Evolutionary conservation across 164 flowering plant genomes (phyloP), one percentile per base, ranked within the genome.

Genomic region (Annona cherimola): DNA sequence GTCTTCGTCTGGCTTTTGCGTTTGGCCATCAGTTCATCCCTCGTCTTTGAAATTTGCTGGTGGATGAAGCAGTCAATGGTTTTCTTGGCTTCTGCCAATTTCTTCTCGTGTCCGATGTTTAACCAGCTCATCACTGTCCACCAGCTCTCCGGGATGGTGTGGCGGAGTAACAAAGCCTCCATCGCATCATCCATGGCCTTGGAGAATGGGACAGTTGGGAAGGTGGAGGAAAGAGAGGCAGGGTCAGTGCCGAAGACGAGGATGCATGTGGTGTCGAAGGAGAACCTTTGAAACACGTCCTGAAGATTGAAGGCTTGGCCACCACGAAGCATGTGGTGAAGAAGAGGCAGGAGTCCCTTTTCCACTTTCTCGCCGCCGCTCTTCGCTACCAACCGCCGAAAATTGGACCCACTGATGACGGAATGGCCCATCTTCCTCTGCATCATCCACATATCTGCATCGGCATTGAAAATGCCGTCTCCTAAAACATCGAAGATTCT

Each of bases 391-490:
- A 70, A 62, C 11, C 9, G 42, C 1, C 71, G 68, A n/a, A 77
- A 71, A 1, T 67, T 71, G 39, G 45, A 68, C 1, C 65, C 55
- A 5, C 54, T 41, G 26, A 78, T 16, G 7, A 43, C 39, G 3
- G 35, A 39, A 41, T 71, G 73, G 8, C 44, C 64, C 72, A 59
- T 45, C 68, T 71, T 74, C 41, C 80, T 67, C 55, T 68, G 77
- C 9, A 40, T 40, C 35, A 59, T 44, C 77, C 80, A 78, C 7
- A 59, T 5, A 1, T 71, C 75, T 4, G 19, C 57, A 40, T 85
- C 90, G 1, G 80, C 42, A 8, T 75, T 77, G 71, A 87, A 76
- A 3, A 87, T 81, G 44, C 85, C 89, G 45, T 83, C 85, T 54
- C 87, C 90, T 11, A 84, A 69, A 14, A 76, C 54, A 12, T 83